Base-by-base conservation (phyloP, 257 asterid genomes). In the Galeopsis tetrahit region DNA sequence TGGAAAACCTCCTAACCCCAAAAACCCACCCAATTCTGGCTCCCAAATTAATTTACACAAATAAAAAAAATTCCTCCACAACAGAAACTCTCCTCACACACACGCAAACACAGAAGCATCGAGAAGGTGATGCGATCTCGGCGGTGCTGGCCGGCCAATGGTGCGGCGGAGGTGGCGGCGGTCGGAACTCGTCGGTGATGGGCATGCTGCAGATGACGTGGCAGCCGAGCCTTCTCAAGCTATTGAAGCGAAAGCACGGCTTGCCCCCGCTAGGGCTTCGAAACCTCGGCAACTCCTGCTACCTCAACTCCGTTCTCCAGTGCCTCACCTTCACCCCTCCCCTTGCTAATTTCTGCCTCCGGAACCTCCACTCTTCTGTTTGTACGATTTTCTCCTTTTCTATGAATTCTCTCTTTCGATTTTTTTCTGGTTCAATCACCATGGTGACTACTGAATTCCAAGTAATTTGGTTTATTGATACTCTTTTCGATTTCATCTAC, bases 251-350 rank as follows among this genome's bases (percentile, higher is more conserved):
- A 56, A 90, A 84, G 85, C 83, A 85, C 70, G 94, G 93, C 78
- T 68, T 83, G 65, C 87, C 98, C 42, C 99, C 99, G 28, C 63
- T 95, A 86, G 99, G 99, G 88, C 93, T 95, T 65, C 85, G 83
- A 69, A 95, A 95, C 85, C 86, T 95, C 63, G 99, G 99, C 84
- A 95, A 95, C 75, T 81, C 93, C 63, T 95, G 99, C 84, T 95
- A 95, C 77, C 90, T 95, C 79, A 95, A 95, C 81, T 95, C 99
- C 74, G 99, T 95, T 8, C 97, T 95, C 21, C 99, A 95, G 91
- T 95, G 99, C 81, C 99, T 95, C 78, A 95, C 99, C 52, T 90
- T 85, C 70, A 95, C 98, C 36, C 98, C 99, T 79, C 92, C 99
- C 2, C 96, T 95, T 69, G 98, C 99, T 55, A 76, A 85, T 85